These are phyloP conservation scores for Camellia japonica DNA, from an alignment of 148 eudicot species.

Conservation along the genomic window DNA sequence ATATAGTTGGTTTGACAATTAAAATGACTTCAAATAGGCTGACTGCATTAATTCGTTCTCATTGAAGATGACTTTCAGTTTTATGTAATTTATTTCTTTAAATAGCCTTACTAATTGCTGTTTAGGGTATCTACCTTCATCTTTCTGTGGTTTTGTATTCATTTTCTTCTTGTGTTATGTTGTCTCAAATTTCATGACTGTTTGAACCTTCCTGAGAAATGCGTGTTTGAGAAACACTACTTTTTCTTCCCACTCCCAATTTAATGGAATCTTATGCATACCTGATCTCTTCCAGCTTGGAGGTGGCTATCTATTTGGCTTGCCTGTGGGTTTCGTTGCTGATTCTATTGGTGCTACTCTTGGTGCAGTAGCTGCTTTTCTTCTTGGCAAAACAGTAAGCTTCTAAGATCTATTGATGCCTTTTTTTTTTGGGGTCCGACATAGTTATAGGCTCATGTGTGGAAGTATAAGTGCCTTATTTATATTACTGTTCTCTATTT, in stretches of 20 bases:
- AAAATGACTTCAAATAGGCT: not conserved
- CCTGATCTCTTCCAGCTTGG: constrained; percentile 62
- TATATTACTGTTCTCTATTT: not conserved
- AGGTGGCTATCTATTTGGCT: constrained; percentile 94
- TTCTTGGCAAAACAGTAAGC: constrained; percentile 88
- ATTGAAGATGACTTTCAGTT: not conserved
- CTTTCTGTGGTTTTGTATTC: not conserved
- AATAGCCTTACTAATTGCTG: not conserved
- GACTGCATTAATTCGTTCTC: not conserved
- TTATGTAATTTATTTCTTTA: not conserved
- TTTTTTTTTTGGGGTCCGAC: not conserved
- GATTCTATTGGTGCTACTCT: constrained; percentile 86
- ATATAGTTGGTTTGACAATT: not conserved
- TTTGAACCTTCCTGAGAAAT: not conserved
- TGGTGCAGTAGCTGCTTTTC: constrained; percentile 91
- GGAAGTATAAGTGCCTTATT: constrained; percentile 1
- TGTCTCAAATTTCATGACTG: not conserved
- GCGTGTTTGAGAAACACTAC: not conserved
- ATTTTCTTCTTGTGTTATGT: not conserved
- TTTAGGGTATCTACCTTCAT: not conserved
- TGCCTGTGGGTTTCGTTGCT: constrained; percentile 82
- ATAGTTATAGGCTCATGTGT: not conserved
- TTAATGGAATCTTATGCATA: not conserved
- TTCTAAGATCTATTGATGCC: constrained; percentile 7
- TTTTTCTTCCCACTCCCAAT: not conserved